Base-by-base conservation (phyloP, 768 basidiomycete genomes). In the Stropharia rugosoannulata region DNA sequence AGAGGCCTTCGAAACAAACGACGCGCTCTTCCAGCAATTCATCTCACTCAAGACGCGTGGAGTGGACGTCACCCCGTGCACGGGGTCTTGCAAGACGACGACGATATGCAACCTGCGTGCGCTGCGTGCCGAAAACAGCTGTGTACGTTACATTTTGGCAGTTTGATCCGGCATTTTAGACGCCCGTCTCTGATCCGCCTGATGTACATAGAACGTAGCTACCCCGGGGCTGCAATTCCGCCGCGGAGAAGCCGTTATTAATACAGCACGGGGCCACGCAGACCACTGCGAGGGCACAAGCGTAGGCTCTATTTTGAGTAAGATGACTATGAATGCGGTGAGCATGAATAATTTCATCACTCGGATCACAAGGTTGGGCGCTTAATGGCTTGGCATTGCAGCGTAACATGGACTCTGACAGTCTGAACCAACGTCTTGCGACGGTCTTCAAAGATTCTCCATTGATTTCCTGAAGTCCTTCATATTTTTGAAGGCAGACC, bases 1-100 rank as follows among this genome's bases (percentile, higher is more conserved):
- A 0, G 82, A 83, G 52, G 76, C 70, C 0, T 81, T 85, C 56
- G 76, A 68, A 40, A 55, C 65, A 16, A 79, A 84, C 60, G 75
- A 80, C 58, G 64, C 77, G 40, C 63, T 76, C 35, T 85, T 76
- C 68, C 79, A 77, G 60, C 69, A 67, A 19, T 77, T 76, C 59
- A 68, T 73, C 38, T 74, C 72, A 25, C 50, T 66, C 13, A 59
- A 64, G 49, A 68, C 62, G 1, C 55, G 64, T 5, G 62, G 64
- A 5, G 54, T 55, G 11, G 42, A 55, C 1, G 64, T 64, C 12
- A 38, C 54, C 7, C 18, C 60, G 4, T 68, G 66, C 40, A 62
- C 58, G 9, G 64, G 61, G 7, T 53, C 57, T 13, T 70, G 65
- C 55, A 65, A 69, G 36, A 60, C 55, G 1, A 57, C 48, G 4